Conservation (phyloP, 139 green algal genomes). For the Edaphochlamys debaryana region DNA sequence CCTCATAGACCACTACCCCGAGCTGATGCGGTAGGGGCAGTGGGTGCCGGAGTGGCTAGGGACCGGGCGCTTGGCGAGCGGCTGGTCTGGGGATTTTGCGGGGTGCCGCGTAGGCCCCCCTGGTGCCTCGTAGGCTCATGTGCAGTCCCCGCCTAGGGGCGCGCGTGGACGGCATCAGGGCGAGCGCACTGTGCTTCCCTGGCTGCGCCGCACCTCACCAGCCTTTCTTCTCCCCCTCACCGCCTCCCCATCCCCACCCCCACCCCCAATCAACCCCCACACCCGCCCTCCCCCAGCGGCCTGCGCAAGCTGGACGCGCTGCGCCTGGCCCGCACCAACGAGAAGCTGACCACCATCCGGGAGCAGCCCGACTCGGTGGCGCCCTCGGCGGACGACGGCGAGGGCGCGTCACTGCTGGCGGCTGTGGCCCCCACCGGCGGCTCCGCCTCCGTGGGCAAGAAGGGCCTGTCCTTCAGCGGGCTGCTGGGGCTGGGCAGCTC, state of each 20-base stretch:
- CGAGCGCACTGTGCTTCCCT: background rate
- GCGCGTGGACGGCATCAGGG: background rate
- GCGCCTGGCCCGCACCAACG: slow-evolving; percentile 10
- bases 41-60: background rate
- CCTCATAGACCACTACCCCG: slow-evolving; percentile 59
- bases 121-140: no score
- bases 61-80: background rate
- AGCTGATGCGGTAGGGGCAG: slow-evolving; percentile 33
- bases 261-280: no score
- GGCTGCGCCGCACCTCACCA: background rate
- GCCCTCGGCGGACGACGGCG: background rate
- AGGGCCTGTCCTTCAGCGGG: no score
- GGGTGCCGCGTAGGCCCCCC: no score
- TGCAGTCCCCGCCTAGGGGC: no score
- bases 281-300: slow-evolving; percentile 10
- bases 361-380: background rate
- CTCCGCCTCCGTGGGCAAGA: background rate
- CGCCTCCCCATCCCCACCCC: no score
- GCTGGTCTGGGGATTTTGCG: background rate
- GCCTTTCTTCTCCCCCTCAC: background rate
- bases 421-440: no score
- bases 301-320: slow-evolving; percentile 30
- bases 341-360: background rate
- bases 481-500: no score
- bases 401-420: slow-evolving; percentile 1